Base-by-base conservation (phyloP, 768 basidiomycete genomes). In the Termitomyces sp. region DNA sequence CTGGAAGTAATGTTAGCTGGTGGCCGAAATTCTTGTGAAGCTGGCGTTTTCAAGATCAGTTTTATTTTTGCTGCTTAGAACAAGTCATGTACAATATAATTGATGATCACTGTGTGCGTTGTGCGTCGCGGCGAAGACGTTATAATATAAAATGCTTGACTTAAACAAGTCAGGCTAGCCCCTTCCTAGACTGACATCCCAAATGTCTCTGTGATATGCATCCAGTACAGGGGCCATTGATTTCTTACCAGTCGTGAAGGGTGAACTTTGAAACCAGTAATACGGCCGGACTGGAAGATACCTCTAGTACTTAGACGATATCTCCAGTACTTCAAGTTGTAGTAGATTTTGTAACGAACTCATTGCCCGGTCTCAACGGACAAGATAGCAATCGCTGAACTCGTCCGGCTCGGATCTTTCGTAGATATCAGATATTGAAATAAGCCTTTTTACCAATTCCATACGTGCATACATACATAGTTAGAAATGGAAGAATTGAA, bases 401-500 rank as follows among this genome's bases (percentile, higher is more conserved):
- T 43, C 42, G 17, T 12, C 31, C 54, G 54, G 40, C 42, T 42
- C 42, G 42, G 54, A 56, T n/a, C 54, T 56, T 43, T 31, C 2
- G 8, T 31, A 9, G 53, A 37, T 54, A 54, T 55, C 40, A 40
- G 40, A 43, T 56, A 56, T 56, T 29, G 3, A 31, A 49, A n/a
- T 32, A 32, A 34, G 54, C n/a, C 42, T 45, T n/a, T 17, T 54
- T 29, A 6, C 37, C 15, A 54, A 31, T 56, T 25, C 14, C 42
- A 6, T 42, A 12, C 29, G 9, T 56, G 15, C 54, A 43, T 56
- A 43, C 54, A 43, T 56, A 43, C 42, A 43, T 56, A 43, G 54
- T 56, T 45, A 56, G 42, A 34, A 56, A 56, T 56, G 54, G 54
- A 56, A 56, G 54, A 34, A 20, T 34, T 31, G 34, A 12, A 34